phyloP scores from a whole-genome alignment of 1,284 basidiomycete species.

The Farysia itapuensis region DNA sequence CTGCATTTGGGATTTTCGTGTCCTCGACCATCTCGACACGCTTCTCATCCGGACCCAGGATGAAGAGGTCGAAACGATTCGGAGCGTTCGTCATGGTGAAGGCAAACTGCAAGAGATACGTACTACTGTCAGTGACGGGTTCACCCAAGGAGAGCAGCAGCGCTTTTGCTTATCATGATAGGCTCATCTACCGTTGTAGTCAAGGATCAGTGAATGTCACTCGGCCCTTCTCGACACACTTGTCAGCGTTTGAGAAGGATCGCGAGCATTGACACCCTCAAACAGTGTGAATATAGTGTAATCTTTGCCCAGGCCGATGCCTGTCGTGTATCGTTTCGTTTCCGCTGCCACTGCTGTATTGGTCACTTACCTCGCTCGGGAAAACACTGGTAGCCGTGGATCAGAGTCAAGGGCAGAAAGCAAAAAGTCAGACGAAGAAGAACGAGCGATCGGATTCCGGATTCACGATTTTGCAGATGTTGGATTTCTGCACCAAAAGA shows the following conservation, averaged over 20 bases:
- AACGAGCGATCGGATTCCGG: too few relatives aligned
- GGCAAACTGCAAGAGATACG: too few relatives aligned
- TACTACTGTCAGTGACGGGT: too few relatives aligned
- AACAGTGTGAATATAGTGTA: slow-evolving; percentile 57
- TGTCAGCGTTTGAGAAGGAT: slow-evolving; percentile 45
- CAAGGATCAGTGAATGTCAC: slow-evolving; percentile 42
- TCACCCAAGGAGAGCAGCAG: too few relatives aligned
- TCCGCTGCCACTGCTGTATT: too few relatives aligned
- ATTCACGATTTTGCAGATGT: too few relatives aligned
- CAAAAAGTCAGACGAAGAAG: background rate
- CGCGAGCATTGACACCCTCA: slow-evolving; percentile 27
- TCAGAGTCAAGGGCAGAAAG: background rate
- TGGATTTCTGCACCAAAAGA: too few relatives aligned
- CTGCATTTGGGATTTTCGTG: slow-evolving; percentile 94
- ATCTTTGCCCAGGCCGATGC: slow-evolving; percentile 36
- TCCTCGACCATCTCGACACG: slow-evolving; percentile 89
- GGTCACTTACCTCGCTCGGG: too few relatives aligned
- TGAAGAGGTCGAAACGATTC: slow-evolving; percentile 84
- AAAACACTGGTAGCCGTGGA: too few relatives aligned
- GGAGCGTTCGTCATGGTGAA: slow-evolving; percentile 72
- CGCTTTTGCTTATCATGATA: too few relatives aligned
- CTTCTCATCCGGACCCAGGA: slow-evolving; percentile 88
- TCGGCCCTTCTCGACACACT: slow-evolving; percentile 36
- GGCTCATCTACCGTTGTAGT: slow-evolving; percentile 60
- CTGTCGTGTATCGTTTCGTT: too few relatives aligned